A percentile compares a stretch with the other conserved stretches of the same genome.
Conservation (phyloP, 129 eudicot species). For the Arctium lappa region DNA sequence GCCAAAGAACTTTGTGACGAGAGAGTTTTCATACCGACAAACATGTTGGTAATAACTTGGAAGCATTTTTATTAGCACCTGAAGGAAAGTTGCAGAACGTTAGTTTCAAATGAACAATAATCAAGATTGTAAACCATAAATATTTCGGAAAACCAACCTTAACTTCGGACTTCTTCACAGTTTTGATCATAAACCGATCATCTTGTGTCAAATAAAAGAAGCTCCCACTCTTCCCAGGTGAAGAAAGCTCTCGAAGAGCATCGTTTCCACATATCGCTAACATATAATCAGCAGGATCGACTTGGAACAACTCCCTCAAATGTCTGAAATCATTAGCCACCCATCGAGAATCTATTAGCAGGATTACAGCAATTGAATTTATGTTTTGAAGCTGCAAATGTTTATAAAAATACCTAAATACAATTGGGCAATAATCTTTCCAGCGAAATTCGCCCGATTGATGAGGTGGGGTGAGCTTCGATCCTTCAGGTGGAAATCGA, state of each 20-base stretch:
- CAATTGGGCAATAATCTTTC: constrained; percentile 96
- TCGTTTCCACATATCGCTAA: constrained; percentile 90
- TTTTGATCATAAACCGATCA: constrained; percentile 94
- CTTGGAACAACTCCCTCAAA: constrained; percentile 84
- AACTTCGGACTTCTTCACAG: constrained; percentile 96
- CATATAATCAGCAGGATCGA: constrained; percentile 99
- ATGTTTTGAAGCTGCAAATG: background rate
- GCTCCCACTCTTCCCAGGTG: constrained; percentile 99
- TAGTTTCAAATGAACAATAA: constrained; percentile 1
- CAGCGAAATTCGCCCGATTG: constrained; percentile 85
- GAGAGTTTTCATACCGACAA: constrained; percentile 78
- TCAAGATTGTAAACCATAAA: background rate
- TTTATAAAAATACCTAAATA: constrained; percentile 66
- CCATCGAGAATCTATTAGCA: background rate
- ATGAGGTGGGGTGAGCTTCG: constrained; percentile 89
- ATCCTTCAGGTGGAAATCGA: constrained; percentile 89
- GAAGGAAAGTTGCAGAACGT: constrained; percentile 15
- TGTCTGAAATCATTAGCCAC: constrained; percentile 42
- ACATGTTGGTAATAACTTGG: constrained; percentile 87
- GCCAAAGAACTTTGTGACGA: constrained; percentile 89
- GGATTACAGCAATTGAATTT: background rate
- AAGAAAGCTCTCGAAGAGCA: constrained; percentile 94
- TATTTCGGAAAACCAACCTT: constrained; percentile 55
- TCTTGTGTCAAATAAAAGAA: constrained; percentile 92
- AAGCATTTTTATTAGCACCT: constrained; percentile 95